Conservation (phyloP, 78 protist genomes). For the Neovahlkampfia damariscottae region DNA sequence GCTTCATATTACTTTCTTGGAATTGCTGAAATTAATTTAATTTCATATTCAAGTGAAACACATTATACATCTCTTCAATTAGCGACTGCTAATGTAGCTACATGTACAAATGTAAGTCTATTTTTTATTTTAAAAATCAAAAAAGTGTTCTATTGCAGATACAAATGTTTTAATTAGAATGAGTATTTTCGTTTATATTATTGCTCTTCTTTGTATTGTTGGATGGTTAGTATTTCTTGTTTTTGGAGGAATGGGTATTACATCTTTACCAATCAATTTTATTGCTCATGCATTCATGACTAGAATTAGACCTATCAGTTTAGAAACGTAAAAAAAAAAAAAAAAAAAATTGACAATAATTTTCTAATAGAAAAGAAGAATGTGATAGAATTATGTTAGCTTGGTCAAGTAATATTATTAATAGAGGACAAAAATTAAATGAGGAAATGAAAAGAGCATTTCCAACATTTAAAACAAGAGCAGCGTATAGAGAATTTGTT, state of each 20-base stretch:
- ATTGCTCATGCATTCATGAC: neutral
- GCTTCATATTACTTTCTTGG: neutral
- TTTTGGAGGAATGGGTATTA: neutral
- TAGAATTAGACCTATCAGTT: neutral
- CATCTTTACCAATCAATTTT: neutral
- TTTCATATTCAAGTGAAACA: neutral
- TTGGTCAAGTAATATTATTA: neutral
- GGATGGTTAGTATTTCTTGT: neutral
- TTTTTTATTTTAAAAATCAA: no score
- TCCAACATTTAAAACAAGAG: no score
- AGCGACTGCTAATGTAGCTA: neutral
- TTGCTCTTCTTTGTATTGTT: neutral
- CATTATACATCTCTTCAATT: neutral
- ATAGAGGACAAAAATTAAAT: neutral
- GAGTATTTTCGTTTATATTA: neutral
- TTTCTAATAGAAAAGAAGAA: neutral
- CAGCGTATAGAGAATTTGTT: no score
- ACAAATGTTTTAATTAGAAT: neutral
- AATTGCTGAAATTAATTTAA: neutral
- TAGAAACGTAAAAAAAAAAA: neutral
- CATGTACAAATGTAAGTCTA: no score
- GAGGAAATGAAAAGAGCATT: neutral
- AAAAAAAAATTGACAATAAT: neutral
- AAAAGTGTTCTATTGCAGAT: no score
- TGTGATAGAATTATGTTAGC: neutral